phyloP scores from a whole-genome alignment of 805 yeast genomes.

The Candida yuanshanica region DNA sequence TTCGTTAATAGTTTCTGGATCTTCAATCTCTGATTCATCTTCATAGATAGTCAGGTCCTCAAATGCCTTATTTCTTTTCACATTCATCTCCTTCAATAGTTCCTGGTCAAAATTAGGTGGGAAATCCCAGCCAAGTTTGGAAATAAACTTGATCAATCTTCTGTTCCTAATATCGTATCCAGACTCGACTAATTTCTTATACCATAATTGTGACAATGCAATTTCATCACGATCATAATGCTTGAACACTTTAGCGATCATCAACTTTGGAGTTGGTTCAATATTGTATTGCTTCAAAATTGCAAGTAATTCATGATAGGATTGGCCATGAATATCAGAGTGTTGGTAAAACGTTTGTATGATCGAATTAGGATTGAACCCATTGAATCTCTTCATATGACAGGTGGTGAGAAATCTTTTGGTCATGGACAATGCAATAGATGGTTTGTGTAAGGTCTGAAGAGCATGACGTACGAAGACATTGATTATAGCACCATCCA shows the following conservation, averaged over 20 bases:
- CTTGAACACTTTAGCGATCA: slow-evolving; percentile 8
- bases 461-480: slow-evolving; percentile 12
- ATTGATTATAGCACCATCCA: slow-evolving; percentile 16
- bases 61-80: not conserved
- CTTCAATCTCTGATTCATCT: slow-evolving; percentile 7
- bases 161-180: slow-evolving; percentile 5
- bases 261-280: slow-evolving; percentile 4
- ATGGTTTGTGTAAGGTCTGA: slow-evolving; percentile 6
- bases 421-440: slow-evolving; percentile 13
- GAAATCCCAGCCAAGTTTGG: slow-evolving; percentile 10
- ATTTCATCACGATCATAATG: slow-evolving; percentile 2
- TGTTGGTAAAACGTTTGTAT: slow-evolving; percentile 4
- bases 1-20: slow-evolving; percentile 7
- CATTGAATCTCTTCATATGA: slow-evolving; percentile 4
- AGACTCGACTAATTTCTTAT: slow-evolving; percentile 2
- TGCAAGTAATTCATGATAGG: slow-evolving; percentile 2
- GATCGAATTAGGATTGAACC: slow-evolving; percentile 5
- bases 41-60: slow-evolving; percentile 1
- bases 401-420: slow-evolving; percentile 6
- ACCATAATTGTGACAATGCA: slow-evolving; percentile 9
- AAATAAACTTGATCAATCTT: slow-evolving; percentile 7
- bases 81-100: slow-evolving; percentile 5
- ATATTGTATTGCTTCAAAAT: slow-evolving; percentile 4
- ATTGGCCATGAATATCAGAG: not conserved
- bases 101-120: slow-evolving; percentile 9